phyloP scores from a whole-genome alignment of 352 stramenopile genomes.

The Phytopythium helicoides region DNA sequence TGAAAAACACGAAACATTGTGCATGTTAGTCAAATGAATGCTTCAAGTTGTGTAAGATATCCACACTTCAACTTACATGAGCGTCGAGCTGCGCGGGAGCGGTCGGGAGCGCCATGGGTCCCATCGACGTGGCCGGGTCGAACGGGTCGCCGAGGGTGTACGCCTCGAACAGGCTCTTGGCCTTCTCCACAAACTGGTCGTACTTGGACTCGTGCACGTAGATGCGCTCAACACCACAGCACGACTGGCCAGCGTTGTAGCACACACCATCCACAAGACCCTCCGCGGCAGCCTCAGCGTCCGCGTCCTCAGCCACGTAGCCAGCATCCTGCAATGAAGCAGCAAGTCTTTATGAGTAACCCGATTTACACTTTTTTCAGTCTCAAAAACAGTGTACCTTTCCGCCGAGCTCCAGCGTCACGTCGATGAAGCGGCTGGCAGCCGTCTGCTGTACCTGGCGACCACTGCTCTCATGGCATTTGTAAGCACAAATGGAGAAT shows the following conservation, averaged over 20 bases:
- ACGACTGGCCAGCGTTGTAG: conserved; percentile 86
- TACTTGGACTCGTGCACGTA: conserved; percentile 85
- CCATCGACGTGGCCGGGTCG: conserved; percentile 55
- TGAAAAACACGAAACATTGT: too few species aligned
- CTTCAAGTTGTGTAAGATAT: not conserved
- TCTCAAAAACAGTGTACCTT: conserved; percentile 42
- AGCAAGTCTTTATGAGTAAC: too few species aligned
- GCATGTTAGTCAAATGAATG: too few species aligned
- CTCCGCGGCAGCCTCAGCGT: conserved; percentile 61
- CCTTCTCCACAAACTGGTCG: conserved; percentile 71
- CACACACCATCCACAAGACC: conserved; percentile 76
- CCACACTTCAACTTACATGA: not conserved
- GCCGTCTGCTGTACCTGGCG: conserved; percentile 59
- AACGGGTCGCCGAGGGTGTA: conserved; percentile 68
- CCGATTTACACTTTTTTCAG: too few species aligned
- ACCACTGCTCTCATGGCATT: conserved; percentile 54
- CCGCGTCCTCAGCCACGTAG: conserved; percentile 71
- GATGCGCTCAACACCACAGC: conserved; percentile 80
- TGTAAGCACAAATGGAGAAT: too few species aligned
- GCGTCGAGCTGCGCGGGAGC: conserved; percentile 43
- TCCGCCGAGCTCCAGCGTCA: conserved; percentile 81
- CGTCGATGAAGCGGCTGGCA: conserved; percentile 67
- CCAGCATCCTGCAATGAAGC: conserved; percentile 48
- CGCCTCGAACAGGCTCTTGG: conserved; percentile 57
- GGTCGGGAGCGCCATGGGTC: conserved; percentile 64